Conservation (phyloP, 495 filamentous ascomycete genomes). For the Aspergillus sparsus region DNA sequence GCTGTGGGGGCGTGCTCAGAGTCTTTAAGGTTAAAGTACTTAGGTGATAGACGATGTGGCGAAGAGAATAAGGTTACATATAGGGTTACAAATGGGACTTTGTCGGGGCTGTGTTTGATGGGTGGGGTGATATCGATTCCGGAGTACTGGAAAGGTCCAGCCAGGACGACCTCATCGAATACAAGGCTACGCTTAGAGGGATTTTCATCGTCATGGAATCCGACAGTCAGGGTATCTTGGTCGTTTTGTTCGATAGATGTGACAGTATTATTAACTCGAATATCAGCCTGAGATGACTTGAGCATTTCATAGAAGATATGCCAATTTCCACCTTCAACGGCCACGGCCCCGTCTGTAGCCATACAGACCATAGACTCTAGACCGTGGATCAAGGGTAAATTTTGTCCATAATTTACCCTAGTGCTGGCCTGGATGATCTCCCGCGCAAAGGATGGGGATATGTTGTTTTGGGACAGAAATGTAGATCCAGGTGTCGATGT, state of each 20-base stretch:
- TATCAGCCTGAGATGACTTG: conserved; percentile 56
- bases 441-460: conserved; percentile 65
- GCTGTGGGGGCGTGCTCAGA: conserved; percentile 62
- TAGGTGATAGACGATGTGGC: conserved; percentile 63
- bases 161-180: conserved; percentile 82
- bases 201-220: conserved; percentile 37
- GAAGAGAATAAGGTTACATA: conserved; percentile 90
- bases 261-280: conserved; percentile 73
- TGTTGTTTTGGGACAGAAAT: conserved; percentile 66
- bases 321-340: conserved; percentile 89
- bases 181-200: conserved; percentile 33
- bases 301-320: conserved; percentile 87
- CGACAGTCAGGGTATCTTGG: conserved; percentile 54
- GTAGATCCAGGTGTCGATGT: conserved; percentile 72
- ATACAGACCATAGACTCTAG: conserved; percentile 92
- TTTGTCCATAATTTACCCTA: conserved; percentile 93
- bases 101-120: conserved; percentile 59
- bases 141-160: conserved; percentile 74
- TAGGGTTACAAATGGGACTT: conserved; percentile 77
- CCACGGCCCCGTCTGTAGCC: conserved; percentile 81
- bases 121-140: conserved; percentile 58
- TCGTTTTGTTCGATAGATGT: conserved; percentile 53
- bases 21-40: conserved; percentile 65
- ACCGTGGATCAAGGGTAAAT: conserved; percentile 80
- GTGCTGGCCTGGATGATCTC: conserved; percentile 93